Evolutionary conservation across 768 basidiomycete species (phyloP).

Genomic region (Pleurotus cornucopiae): DNA sequence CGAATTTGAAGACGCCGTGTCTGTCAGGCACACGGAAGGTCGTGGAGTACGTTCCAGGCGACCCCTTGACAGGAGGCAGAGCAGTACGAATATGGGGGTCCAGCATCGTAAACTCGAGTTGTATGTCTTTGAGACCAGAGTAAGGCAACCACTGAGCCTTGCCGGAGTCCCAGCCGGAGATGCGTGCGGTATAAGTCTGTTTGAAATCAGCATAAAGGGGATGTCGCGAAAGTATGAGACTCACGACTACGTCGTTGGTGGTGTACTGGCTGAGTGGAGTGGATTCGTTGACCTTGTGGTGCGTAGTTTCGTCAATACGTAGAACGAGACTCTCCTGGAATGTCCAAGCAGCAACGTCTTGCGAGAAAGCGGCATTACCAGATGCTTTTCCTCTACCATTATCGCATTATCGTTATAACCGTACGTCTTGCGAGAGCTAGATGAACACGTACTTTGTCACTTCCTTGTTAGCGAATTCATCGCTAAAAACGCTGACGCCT

Average conservation of each 20-base stretch:
- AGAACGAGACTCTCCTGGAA: constrained; percentile 86
- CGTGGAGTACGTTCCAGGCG: constrained; percentile 70
- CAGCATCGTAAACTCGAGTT: constrained; percentile 97
- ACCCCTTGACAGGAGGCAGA: constrained; percentile 51
- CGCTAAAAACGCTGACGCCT: constrained; percentile 73
- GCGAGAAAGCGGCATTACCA: constrained; percentile 72
- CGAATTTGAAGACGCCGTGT: constrained; percentile 97
- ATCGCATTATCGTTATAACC: constrained; percentile 5
- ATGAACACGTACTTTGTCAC: constrained; percentile 47
- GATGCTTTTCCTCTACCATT: constrained; percentile 49
- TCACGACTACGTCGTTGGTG: constrained; percentile 79
- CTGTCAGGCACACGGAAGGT: constrained; percentile 90
- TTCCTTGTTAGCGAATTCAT: constrained; percentile 65
- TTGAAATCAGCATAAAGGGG: neutral
- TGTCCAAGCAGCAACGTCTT: constrained; percentile 81
- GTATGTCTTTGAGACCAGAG: constrained; percentile 71
- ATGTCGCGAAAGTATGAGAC: constrained; percentile 15
- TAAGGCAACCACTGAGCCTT: constrained; percentile 66
- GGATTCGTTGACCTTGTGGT: constrained; percentile 66
- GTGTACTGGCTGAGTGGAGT: constrained; percentile 72
- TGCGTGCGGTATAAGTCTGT: constrained; percentile 69
- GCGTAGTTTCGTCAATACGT: constrained; percentile 69
- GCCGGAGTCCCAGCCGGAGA: constrained; percentile 64
- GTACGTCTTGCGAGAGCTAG: neutral
- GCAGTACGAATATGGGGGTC: constrained; percentile 92